Base-by-base conservation (phyloP, 139 green algal species). In the Monoraphidium neglectum region DNA sequence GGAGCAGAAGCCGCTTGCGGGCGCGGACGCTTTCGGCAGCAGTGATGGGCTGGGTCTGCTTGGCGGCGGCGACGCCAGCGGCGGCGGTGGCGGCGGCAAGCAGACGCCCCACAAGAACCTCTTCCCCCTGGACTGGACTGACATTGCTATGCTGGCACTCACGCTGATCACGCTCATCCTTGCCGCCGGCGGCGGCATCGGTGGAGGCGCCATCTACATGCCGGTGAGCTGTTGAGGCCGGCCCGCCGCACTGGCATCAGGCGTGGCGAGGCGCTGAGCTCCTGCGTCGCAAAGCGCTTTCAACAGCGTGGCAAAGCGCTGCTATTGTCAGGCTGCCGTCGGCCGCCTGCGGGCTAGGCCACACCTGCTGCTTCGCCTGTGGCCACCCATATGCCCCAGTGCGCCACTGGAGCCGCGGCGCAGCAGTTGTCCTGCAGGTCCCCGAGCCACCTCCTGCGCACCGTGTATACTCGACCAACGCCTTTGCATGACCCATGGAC, bases 171-270 rank as follows among this genome's bases (percentile, higher is more conserved):
- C 65, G n/a, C 79, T 89, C 16, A 82, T 89, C 43, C 64, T 72
- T 86, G 86, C 86, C 62, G 86, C 86, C 59, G 86, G 86, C 28
- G 81, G 83, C 3, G 86, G 86, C 32, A 84, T 91, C 35, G 86
- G 86, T 4, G 83, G 86, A 1, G 86, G 86, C 3, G 83, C 77
- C 23, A 51, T 87, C 4, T 77, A 87, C 1, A 76, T 91, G 8
- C 77, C 78, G 0, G 23, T 87, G 13, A 85, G 74, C 36, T n/a
- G 72, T 87, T 10, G 51, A 85, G 3, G 26, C 86, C 1, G 68
- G 86, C 46, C 76, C 77, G 85, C 32, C 54, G 75, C 4, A 60
- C 51, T 60, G 51, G 21, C 51, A 21, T 21, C 18, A 18, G 51
- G 18, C 21, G 18, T 60, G 51, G 51, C 18, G 21, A 60, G 51